A percentile compares a stretch with the other conserved stretches of the same genome.
phyloP scores from a whole-genome alignment of 2,329 filamentous ascomycete genomes.

The Emmonsiellopsis sp. region DNA sequence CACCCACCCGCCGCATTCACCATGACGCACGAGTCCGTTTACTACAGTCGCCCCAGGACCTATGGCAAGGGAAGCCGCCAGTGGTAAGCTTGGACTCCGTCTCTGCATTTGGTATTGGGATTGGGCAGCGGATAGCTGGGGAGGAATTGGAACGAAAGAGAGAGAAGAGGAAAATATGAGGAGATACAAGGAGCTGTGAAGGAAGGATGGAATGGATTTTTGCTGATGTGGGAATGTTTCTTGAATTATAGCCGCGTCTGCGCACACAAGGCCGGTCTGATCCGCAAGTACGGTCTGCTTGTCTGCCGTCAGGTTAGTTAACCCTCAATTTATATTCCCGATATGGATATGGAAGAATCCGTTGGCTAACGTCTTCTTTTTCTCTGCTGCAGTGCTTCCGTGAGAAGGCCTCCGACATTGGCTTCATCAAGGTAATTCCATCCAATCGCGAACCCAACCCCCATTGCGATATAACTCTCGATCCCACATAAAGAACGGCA shows the following conservation, averaged over 20 bases:
- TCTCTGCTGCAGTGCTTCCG: conserved; percentile 50
- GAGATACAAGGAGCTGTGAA: conserved; percentile 19
- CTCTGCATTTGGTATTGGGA: background rate
- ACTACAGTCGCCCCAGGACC: conserved; percentile 94
- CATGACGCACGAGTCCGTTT: conserved; percentile 93
- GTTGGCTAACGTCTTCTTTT: conserved; percentile 1
- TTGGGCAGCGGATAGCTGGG: conserved; percentile 1
- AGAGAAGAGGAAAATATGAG: conserved; percentile 12
- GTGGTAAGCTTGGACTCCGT: conserved; percentile 58
- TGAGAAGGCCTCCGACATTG: conserved; percentile 59
- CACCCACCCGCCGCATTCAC: conserved; percentile 38
- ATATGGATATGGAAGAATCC: background rate
- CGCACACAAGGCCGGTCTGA: conserved; percentile 97
- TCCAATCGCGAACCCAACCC: background rate
- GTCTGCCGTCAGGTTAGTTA: conserved; percentile 49
- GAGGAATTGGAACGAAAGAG: conserved; percentile 6
- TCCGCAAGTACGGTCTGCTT: conserved; percentile 98
- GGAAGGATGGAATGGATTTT: conserved; percentile 12
- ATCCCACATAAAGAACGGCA: background rate
- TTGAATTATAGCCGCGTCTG: conserved; percentile 57
- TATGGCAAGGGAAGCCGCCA: conserved; percentile 94
- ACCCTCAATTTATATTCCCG: background rate
- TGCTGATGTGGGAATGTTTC: background rate
- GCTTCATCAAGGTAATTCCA: conserved; percentile 53
- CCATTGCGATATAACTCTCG: too few relatives aligned